Evolutionary conservation across 192 early-diverging fungal genomes (phyloP).

Genomic region (Cladochytrium replicatum): DNA sequence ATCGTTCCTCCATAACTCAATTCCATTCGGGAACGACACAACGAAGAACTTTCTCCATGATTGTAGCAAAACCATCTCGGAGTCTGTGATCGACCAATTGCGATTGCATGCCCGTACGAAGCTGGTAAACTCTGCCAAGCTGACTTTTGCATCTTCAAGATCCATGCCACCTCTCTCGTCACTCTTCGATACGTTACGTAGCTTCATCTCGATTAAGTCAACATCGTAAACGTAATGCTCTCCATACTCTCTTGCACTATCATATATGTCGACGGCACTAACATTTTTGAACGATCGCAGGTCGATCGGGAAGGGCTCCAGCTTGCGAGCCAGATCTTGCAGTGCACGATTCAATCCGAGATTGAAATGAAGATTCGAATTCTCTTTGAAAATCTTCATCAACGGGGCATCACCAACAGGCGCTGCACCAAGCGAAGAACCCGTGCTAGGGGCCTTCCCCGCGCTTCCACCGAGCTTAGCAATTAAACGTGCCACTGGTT

Average conservation of each 20-base stretch:
- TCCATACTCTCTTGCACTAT: slow-evolving; percentile 14
- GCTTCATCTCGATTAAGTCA: slow-evolving; percentile 11
- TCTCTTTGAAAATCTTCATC: slow-evolving; percentile 10
- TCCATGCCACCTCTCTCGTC: neutral
- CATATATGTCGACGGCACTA: slow-evolving; percentile 13
- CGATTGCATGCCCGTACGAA: slow-evolving; percentile 9
- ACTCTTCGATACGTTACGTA: neutral
- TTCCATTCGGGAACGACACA: neutral
- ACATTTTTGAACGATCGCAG: slow-evolving; percentile 4
- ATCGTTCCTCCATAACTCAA: neutral
- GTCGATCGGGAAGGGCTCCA: slow-evolving; percentile 10
- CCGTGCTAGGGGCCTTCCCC: slow-evolving; percentile 3
- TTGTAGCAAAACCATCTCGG: slow-evolving; percentile 10
- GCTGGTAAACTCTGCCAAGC: neutral
- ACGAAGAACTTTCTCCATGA: slow-evolving; percentile 11
- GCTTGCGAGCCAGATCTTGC: neutral
- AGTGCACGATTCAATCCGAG: neutral
- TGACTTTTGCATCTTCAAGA: neutral
- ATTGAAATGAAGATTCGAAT: slow-evolving; percentile 4
- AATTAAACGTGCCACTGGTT: too few species aligned
- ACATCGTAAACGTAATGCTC: slow-evolving; percentile 16
- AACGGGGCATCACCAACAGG: slow-evolving; percentile 3
- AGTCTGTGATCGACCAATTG: slow-evolving; percentile 19
- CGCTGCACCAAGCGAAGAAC: slow-evolving; percentile 13
- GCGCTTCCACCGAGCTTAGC: neutral